Base-by-base conservation (phyloP, 2,329 filamentous ascomycete genomes). In the Sordariomycetes sp. region DNA sequence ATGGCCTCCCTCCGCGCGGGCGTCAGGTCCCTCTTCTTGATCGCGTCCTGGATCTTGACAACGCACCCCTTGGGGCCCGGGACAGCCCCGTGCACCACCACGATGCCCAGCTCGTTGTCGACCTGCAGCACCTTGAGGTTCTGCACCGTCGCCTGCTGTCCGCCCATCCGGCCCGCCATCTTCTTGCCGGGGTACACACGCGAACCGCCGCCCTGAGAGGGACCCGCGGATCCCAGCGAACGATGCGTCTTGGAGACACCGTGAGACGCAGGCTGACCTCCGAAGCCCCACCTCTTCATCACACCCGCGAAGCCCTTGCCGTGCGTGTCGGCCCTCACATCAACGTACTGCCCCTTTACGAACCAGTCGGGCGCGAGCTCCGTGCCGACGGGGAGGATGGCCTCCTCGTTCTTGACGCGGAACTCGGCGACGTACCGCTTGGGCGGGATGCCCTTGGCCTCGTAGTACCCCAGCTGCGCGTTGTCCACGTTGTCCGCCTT, bases 81-180 rank as follows among this genome's bases (percentile, higher is more conserved):
- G 50, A 99, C 85, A 62, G 84, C 81, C 34, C 92, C 94, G 72
- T 87, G 89, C 62, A 99, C 85, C 56, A 96, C 82, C 59, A 99
- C 83, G 64, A 96, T 82, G 22, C 94, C 94, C 66, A 91, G 86
- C 69, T 88, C 86, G 64, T 85, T 80, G 72, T 97, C 90, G 36
- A 96, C 86, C 76, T 90, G 86, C 69, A 99, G 74, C 56, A 99
- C 84, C 72, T 86, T 88, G 64, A 97, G 75, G 72, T 95, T 96
- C 78, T 96, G 91, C 59, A 94, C 80, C 53, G 94, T 99, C 58
- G 90, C 87, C 63, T 82, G 84, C 71, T 95, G 81, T 62, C 87
- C 88, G 62, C 94, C 94, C 94, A 99, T 97, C 59, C 89, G 84
- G 57, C 94, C 94, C 3, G 94, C 84, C 94, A 99, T 99, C 75